Evolutionary conservation across 345 rosid species (phyloP), one percentile per base, ranked within the genome.

Genomic region (Brassica nigra): DNA sequence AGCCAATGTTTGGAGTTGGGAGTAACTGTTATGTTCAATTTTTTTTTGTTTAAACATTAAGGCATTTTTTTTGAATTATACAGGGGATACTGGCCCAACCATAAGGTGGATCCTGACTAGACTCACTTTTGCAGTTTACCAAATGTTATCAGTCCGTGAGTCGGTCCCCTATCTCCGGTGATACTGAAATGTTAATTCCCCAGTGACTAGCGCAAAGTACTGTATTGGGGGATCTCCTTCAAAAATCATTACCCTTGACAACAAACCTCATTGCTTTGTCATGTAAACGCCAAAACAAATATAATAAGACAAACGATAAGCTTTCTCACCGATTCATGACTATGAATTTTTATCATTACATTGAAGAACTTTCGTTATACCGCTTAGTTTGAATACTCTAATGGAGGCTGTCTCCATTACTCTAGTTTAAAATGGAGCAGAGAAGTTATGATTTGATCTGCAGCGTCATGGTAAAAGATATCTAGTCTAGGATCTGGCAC

Each of bases 401-500:
- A 90, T 23, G 91, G 84, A 62, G 97, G 92, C 86, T 93, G 81
- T 29, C 89, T 10, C 59, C 97, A 91, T 10, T 84, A 88, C 8
- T 63, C 70, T 6, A 95, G 98, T 66, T 88, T 80, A 66, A 93
- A 95, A 79, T 91, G 94, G 75, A 81, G 62, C 18, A 93, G 81
- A 12, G 97, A 89, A 67, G 84, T 68, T 70, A 91, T 57, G 61
- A 95, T 88, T 85, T 95, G 93, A 81, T 93, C 98, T 5, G 99
- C 94, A 30, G 54, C 68, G 12, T 75, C 86, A 31, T 85, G 97
- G 80, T 87, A 55, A 57, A 93, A 86, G 85, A 86, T 83, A 76
- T 95, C 95, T 63, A 95, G 85, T 84, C 91, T 89, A 37, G 96
- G 97, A 83, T 93, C 99, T 16, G 99, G 98, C 81, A 95, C 98